phyloP scores from a whole-genome alignment of 2,329 filamentous ascomycete species.

The Macrophomina phaseolina region DNA sequence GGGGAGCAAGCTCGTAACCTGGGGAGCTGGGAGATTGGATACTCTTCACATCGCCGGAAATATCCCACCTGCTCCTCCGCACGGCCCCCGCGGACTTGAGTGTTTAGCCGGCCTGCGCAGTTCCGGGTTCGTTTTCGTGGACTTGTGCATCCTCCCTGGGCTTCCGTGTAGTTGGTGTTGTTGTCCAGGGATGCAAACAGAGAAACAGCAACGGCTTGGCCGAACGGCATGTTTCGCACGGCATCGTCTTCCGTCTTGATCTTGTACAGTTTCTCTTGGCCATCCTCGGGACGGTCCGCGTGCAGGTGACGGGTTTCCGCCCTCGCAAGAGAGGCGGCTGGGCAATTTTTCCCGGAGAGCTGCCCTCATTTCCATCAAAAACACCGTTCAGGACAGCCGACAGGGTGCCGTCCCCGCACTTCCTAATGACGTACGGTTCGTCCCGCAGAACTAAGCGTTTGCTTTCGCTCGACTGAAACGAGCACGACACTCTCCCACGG shows the following conservation, averaged over 20 bases:
- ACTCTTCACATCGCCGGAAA: slow-evolving; percentile 3
- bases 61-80: neutral
- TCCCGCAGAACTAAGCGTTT: slow-evolving; percentile 5
- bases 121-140: neutral
- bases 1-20: neutral
- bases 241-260: slow-evolving; percentile 15
- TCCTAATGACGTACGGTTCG: slow-evolving; percentile 12
- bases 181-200: neutral
- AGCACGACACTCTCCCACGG: slow-evolving; percentile 11
- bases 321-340: neutral
- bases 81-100: neutral
- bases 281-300: slow-evolving; percentile 1
- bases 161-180: neutral
- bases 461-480: slow-evolving; percentile 4
- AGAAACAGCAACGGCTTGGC: neutral
- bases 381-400: neutral
- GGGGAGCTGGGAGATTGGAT: neutral
- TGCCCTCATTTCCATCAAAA: neutral
- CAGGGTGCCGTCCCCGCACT: slow-evolving; percentile 5
- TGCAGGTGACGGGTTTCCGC: neutral
- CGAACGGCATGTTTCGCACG: neutral
- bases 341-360: neutral
- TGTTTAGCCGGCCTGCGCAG: neutral
- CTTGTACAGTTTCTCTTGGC: slow-evolving; percentile 5
- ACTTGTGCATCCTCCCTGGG: neutral